A percentile compares a stretch with the other conserved stretches of the same genome.
Evolutionary conservation across 148 eudicot genomes (phyloP).

Genomic region (Euryodendron excelsum): DNA sequence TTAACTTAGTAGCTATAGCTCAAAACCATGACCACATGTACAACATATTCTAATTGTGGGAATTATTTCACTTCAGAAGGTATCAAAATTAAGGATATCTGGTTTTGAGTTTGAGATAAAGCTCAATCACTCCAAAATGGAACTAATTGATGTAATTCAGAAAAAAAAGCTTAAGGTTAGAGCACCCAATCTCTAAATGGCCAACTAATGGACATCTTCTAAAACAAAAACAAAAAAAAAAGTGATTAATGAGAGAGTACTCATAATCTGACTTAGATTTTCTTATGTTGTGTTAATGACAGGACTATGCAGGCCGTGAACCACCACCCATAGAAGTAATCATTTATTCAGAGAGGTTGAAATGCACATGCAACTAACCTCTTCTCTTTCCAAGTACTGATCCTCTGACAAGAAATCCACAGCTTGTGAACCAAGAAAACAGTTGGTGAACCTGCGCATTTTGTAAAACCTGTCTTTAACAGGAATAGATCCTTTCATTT

Average conservation of each 20-base stretch:
- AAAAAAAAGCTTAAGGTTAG: background rate
- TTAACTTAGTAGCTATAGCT: background rate
- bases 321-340: background rate
- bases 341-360: background rate
- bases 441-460: slow-evolving; percentile 44
- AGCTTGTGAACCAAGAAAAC: slow-evolving; percentile 51
- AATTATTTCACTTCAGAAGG: background rate
- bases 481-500: slow-evolving; percentile 38
- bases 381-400: slow-evolving; percentile 50
- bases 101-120: background rate
- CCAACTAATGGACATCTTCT: background rate
- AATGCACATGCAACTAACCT: slow-evolving; percentile 28
- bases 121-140: background rate
- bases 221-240: background rate
- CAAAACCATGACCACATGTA: background rate
- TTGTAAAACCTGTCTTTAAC: slow-evolving; percentile 44
- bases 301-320: background rate
- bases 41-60: background rate
- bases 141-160: background rate
- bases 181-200: background rate
- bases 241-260: background rate
- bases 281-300: no score
- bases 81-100: background rate
- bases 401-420: slow-evolving; percentile 58
- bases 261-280: background rate